Evolutionary conservation across 352 stramenopile species (phyloP).

Genomic region (Pythium grandisporangium): DNA sequence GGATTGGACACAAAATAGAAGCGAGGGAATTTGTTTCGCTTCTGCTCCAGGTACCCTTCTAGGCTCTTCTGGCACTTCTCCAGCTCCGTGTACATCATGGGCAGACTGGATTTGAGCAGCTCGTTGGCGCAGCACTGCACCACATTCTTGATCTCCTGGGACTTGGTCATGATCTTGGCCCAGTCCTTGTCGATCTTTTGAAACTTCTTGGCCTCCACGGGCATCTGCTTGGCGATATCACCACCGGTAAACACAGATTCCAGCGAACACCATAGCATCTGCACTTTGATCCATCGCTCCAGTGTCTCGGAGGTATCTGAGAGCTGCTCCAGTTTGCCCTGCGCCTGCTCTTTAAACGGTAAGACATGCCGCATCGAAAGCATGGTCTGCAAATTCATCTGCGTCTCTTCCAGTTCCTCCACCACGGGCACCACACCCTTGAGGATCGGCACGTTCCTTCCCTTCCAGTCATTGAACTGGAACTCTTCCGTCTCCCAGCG

Average conservation of each 20-base stretch:
- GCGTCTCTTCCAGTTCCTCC: slow-evolving; percentile 96
- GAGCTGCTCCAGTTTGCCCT: slow-evolving; percentile 91
- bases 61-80: slow-evolving; percentile 98
- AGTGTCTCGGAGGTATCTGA: slow-evolving; percentile 97
- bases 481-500: slow-evolving; percentile 95
- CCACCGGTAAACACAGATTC: slow-evolving; percentile 98
- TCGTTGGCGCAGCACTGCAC: slow-evolving; percentile 94
- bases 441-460: slow-evolving; percentile 91
- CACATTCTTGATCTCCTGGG: slow-evolving; percentile 86
- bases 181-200: slow-evolving; percentile 98
- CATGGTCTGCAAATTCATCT: slow-evolving; percentile 98
- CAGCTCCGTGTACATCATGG: slow-evolving; percentile 96
- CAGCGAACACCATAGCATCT: slow-evolving; percentile 98
- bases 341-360: slow-evolving; percentile 94
- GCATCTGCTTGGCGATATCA: slow-evolving; percentile 99
- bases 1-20: slow-evolving; percentile 99
- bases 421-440: slow-evolving; percentile 94
- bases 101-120: slow-evolving; percentile 94
- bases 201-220: slow-evolving; percentile 98
- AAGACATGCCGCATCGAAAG: slow-evolving; percentile 96
- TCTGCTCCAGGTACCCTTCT: slow-evolving; percentile 97
- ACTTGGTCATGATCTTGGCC: slow-evolving; percentile 97
- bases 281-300: slow-evolving; percentile 97
- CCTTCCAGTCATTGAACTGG: slow-evolving; percentile 93
- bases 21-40: slow-evolving; percentile 97